Evolutionary conservation across 345 rosid genomes (phyloP).

Genomic region (Carallia brachiata): DNA sequence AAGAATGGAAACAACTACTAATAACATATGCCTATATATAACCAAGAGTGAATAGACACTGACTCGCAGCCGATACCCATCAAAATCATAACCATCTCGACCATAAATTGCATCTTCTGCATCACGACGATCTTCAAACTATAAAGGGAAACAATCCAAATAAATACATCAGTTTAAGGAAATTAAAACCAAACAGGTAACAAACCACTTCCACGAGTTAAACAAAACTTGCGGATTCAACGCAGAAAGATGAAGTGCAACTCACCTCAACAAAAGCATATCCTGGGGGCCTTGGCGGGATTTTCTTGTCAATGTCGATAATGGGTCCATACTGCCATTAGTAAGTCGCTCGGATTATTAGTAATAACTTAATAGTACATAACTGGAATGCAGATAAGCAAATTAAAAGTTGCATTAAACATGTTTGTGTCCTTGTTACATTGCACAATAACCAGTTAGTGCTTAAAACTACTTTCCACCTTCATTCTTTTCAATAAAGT

Average conservation of each 20-base stretch:
- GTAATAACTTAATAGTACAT: not conserved
- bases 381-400: too few relatives aligned
- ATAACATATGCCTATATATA: not conserved
- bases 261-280: slow-evolving; percentile 92
- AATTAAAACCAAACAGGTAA: too few relatives aligned
- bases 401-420: too few relatives aligned
- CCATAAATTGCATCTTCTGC: slow-evolving; percentile 96
- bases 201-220: too few relatives aligned
- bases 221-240: too few relatives aligned
- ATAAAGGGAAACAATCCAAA: not conserved
- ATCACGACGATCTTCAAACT: slow-evolving; percentile 96
- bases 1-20: not conserved
- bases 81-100: slow-evolving; percentile 96
- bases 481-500: too few relatives aligned
- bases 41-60: slow-evolving; percentile 16
- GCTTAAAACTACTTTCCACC: too few relatives aligned
- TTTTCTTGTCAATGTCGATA: slow-evolving; percentile 73
- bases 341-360: not conserved
- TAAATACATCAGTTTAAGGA: not conserved
- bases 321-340: slow-evolving; percentile 81
- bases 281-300: slow-evolving; percentile 96
- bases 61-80: slow-evolving; percentile 88
- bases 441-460: not conserved
- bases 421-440: too few relatives aligned
- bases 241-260: not conserved